These are phyloP conservation scores for Ramalina intermedia DNA, from an alignment of 495 filamentous ascomycete genomes.

Conservation along the genomic window DNA sequence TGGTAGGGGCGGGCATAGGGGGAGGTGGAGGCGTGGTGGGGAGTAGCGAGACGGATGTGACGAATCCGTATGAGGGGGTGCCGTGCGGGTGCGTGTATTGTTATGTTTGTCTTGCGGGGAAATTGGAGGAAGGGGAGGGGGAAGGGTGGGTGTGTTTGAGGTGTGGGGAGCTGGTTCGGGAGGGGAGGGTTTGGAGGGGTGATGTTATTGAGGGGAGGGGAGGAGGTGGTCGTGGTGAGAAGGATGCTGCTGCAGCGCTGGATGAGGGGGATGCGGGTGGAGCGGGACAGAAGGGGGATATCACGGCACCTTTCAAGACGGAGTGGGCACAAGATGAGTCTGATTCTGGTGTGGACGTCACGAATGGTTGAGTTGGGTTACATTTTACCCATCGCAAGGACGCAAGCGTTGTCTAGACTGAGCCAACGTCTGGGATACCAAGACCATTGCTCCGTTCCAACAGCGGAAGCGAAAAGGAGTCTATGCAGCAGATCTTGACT, in stretches of 20 bases:
- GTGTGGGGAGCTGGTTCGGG: constrained; percentile 72
- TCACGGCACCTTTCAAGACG: not conserved
- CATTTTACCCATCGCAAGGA: not conserved
- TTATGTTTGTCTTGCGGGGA: constrained; percentile 88
- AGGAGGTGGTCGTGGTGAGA: not conserved
- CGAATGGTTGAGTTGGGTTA: not conserved
- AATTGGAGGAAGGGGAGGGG: constrained; percentile 82
- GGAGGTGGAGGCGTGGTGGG: constrained; percentile 65
- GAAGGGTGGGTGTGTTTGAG: constrained; percentile 93
- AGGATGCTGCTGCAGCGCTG: not conserved
- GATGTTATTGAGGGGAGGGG: constrained; percentile 53
- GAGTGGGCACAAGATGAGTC: constrained; percentile 3
- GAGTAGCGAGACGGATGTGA: constrained; percentile 84
- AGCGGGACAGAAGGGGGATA: not conserved
- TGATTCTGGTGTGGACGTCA: constrained; percentile 1
- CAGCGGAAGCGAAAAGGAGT: no score
- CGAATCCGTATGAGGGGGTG: constrained; percentile 87
- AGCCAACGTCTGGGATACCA: no score
- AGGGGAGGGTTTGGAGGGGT: constrained; percentile 86
- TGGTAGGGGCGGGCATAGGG: constrained; percentile 43
- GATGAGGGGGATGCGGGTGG: not conserved
- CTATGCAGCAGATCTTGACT: no score
- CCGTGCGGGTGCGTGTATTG: constrained; percentile 92
- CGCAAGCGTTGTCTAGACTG: no score
- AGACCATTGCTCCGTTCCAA: no score